Evolutionary conservation across 2,329 filamentous ascomycete species (phyloP), one percentile per base, ranked within the genome.

Genomic region (Tolypocladium cylindrosporum): DNA sequence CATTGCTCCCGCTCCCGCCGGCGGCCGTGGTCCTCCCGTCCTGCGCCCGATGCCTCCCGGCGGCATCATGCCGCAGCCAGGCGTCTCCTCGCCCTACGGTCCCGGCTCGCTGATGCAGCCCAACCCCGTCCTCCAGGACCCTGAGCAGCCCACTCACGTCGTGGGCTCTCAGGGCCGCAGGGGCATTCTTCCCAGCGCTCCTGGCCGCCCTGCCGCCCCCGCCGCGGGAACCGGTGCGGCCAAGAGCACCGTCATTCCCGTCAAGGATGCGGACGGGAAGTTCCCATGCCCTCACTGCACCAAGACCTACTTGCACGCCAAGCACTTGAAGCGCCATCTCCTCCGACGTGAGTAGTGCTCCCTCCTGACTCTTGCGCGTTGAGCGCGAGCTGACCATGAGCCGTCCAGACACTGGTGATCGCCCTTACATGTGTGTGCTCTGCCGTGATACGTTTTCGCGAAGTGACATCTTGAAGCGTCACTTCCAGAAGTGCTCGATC

Each of bases 401-500:
- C 57, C 27, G 48, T 58, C 34, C 58, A 96, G 93, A 99, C 78
- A 97, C 94, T 61, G 94, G 94, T 69, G 93, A 97, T 74, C 90
- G 94, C 64, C 94, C 94, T 58, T 99, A 99, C 78, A 95, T 95
- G 86, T 99, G 94, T 77, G 90, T 96, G 64, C 81, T 99, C 55
- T 99, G 94, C 80, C 91, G 94, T 73, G 94, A 97, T 75, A 97
- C 92, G 40, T 99, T 99, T 76, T 96, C 91, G 54, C 88, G 94
- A 72, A 96, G 91, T 80, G 94, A 99, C 71, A 97, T 99, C 64
- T 79, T 99, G 68, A 99, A 99, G 81, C 90, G 94, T 64, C 94
- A 99, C 77, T 99, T 97, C 77, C 92, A 97, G 75, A 99, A 99
- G 79, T 99, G 94, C 78, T 97, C 94, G 43, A 91, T 97, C 64